Evolutionary conservation across 176 grass and related monocot genomes (phyloP).

Genomic region (Chloris gayana): DNA sequence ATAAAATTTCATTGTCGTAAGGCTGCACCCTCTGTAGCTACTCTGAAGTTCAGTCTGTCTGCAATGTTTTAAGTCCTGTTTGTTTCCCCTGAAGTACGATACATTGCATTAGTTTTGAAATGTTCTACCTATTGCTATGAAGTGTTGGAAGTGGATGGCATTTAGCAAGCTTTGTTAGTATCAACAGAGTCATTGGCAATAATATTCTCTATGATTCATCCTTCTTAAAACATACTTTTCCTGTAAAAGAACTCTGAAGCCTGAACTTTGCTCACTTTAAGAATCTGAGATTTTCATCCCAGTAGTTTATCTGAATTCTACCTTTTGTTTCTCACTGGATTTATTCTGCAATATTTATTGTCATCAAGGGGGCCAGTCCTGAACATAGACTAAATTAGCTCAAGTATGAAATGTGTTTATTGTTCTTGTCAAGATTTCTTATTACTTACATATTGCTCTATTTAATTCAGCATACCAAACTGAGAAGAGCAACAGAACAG

Average conservation of each 20-base stretch:
- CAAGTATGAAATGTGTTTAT: neutral
- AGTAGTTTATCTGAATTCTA: neutral
- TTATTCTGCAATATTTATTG: slow-evolving; percentile 30
- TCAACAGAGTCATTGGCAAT: neutral
- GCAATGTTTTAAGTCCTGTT: neutral
- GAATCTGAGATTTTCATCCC: neutral
- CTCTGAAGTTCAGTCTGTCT: slow-evolving; percentile 9
- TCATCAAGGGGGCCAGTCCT: neutral
- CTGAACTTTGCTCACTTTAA: neutral
- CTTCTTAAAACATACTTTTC: neutral
- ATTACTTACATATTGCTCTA: slow-evolving; percentile 8
- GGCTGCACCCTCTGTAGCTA: slow-evolving; percentile 34
- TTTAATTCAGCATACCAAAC: slow-evolving; percentile 63
- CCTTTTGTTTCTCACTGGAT: neutral
- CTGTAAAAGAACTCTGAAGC: slow-evolving; percentile 1
- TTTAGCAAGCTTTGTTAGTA: neutral
- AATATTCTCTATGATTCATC: neutral
- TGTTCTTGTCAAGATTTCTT: slow-evolving; percentile 13
- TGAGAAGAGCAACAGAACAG: slow-evolving; percentile 76
- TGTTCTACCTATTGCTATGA: neutral
- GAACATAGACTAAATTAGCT: neutral
- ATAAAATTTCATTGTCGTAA: too few relatives aligned
- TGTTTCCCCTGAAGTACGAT: slow-evolving; percentile 19
- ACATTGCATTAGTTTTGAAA: neutral
- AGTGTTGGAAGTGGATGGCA: neutral